Conservation (phyloP, 2,329 filamentous ascomycete species). For the Scedosporium dehoogii region DNA sequence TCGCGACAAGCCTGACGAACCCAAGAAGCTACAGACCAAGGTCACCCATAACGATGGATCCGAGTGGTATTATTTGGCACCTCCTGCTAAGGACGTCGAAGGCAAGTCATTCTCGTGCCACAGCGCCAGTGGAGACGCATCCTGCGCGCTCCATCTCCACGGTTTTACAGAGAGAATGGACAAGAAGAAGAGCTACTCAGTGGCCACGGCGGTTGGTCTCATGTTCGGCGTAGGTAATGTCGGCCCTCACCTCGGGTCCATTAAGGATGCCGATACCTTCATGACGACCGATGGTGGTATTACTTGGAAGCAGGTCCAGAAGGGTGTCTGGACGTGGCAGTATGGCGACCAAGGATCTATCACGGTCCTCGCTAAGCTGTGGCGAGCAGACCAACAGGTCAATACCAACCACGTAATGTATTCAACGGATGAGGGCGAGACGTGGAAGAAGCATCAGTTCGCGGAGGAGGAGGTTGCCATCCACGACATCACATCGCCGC, state of each 20-base stretch:
- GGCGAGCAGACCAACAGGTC: constrained; percentile 54
- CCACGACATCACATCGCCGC: constrained; percentile 74
- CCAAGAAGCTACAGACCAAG: constrained; percentile 77
- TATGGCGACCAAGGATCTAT: constrained; percentile 93
- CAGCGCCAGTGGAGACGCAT: constrained; percentile 43
- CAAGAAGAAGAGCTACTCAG: constrained; percentile 77
- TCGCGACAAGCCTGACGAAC: constrained; percentile 59
- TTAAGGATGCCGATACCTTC: constrained; percentile 76
- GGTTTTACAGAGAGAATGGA: constrained; percentile 88
- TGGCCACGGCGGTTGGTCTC: constrained; percentile 75
- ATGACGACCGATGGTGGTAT: constrained; percentile 87
- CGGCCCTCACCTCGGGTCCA: constrained; percentile 54
- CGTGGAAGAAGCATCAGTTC: constrained; percentile 71
- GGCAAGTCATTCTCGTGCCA: constrained; percentile 61
- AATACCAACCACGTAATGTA: constrained; percentile 64
- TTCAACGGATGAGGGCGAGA: constrained; percentile 69
- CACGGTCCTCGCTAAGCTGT: constrained; percentile 73
- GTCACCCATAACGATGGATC: constrained; percentile 96
- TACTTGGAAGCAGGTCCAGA: constrained; percentile 74
- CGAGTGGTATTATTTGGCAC: constrained; percentile 67
- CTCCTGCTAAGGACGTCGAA: constrained; percentile 62
- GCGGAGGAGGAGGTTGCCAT: constrained; percentile 60
- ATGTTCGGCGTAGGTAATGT: constrained; percentile 93
- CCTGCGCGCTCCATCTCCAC: constrained; percentile 85
- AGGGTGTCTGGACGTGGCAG: constrained; percentile 86